Evolutionary conservation across 1,284 basidiomycete genomes (phyloP), one percentile per base, ranked within the genome.

Genomic region (Leccinum fuscescens): DNA sequence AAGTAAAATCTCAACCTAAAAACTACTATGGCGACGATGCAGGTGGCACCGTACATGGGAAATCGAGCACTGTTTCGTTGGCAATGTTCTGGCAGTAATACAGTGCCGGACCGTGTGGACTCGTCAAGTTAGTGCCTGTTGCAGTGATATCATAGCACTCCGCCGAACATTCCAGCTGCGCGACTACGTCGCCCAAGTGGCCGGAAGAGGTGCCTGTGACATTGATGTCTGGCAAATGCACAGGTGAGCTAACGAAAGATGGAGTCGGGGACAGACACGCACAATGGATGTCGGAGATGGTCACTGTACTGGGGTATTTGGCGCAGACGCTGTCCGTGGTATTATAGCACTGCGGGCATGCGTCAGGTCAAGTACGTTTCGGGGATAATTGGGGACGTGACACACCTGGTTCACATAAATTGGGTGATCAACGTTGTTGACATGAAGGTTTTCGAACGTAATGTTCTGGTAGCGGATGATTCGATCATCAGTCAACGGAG

Each of bases 41-140:
- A 65, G 98, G 95, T 74, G 98, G 96, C 0, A 96, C 95, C 57
- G 87, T 84, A 75, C 98, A 98, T 79, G 98, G 98, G 82, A 90
- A 92, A 7, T 98, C 94, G 67, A 99, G 96, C 1, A 85, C 79
- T 46, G 96, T 96, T 64, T 98, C 94, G 11, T 62, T 42, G 46
- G 67, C 62, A 17, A 71, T 8, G 37, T 68, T 65, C 42, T 60
- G 24, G 49, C 62, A 71, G n/a, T 69, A 60, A 51, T 69, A 70
- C 3, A 33, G 55, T 0, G 56, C 55, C 3, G 42, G 42, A 9
- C 68, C 55, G 6, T 59, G 33, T 0, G 62, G 60, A 22, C 58
- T 66, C 2, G 51, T 69, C 49, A 64, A 6, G 12, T 61, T 51
- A 22, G 52, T 66, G 7, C 65, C 60, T 3, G 51, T 64, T 0